Percentiles rank a stretch among this genome's conserved stretches.
These are phyloP conservation scores for Candida incommunis DNA, from an alignment of 805 yeast species.

Conservation along the genomic window DNA sequence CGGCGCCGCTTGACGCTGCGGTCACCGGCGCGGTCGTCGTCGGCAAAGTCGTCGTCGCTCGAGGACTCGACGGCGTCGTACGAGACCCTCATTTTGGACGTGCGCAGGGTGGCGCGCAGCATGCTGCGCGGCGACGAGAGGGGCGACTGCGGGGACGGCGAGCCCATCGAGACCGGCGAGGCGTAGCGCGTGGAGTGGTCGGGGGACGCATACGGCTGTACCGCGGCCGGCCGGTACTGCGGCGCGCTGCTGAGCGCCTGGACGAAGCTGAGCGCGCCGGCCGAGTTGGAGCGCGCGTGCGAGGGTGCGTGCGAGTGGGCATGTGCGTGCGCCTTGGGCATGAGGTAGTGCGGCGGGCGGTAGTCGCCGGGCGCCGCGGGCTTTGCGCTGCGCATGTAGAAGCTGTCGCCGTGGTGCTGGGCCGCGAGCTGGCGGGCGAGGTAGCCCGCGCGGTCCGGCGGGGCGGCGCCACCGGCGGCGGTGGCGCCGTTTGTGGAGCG, in stretches of 20 bases:
- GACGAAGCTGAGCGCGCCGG: neutral
- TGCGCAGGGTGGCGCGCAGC: slow-evolving; percentile 1
- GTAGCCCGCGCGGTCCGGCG: neutral
- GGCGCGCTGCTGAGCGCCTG: neutral
- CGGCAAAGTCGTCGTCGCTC: slow-evolving; percentile 10
- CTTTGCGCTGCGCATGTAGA: neutral
- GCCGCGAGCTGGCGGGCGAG: slow-evolving; percentile 1
- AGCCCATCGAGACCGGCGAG: neutral
- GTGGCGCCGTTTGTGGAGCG: slow-evolving; percentile 4
- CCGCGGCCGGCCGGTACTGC: neutral
- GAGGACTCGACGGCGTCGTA: neutral
- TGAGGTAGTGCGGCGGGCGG: neutral
- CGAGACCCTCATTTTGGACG: neutral
- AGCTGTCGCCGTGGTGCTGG: neutral
- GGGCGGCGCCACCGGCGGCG: slow-evolving; percentile 1
- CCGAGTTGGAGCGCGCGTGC: neutral
- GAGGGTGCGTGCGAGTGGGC: too few species aligned
- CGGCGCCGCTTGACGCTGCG: slow-evolving; percentile 4
- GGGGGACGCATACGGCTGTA: neutral
- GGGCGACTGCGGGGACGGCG: slow-evolving; percentile 1
- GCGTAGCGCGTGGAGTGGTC: neutral
- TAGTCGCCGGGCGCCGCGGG: neutral
- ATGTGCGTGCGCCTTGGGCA: neutral
- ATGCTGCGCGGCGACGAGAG: neutral
- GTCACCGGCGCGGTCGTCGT: slow-evolving; percentile 4